Evolutionary conservation across 2,329 filamentous ascomycete species (phyloP).

Genomic region (Ophiostoma triangulosporum): DNA sequence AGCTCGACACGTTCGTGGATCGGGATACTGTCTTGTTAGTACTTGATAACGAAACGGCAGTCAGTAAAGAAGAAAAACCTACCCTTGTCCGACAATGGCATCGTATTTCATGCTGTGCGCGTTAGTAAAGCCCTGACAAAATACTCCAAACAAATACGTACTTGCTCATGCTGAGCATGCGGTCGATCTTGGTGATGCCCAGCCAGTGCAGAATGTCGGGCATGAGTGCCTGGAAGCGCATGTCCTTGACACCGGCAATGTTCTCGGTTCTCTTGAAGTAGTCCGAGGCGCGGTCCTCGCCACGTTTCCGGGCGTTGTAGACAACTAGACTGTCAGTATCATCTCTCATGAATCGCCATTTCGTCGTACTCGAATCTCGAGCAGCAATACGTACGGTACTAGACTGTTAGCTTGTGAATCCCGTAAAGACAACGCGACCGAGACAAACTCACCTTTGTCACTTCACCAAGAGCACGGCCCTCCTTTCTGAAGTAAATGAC

Average conservation of each 20-base stretch:
- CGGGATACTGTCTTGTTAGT: slow-evolving; percentile 43
- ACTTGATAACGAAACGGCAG: neutral
- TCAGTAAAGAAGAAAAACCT: slow-evolving; percentile 17
- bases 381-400: slow-evolving; percentile 16
- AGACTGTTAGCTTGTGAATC: slow-evolving; percentile 1
- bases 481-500: slow-evolving; percentile 99
- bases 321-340: slow-evolving; percentile 30
- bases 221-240: slow-evolving; percentile 98
- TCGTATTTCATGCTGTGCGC: slow-evolving; percentile 74
- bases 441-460: slow-evolving; percentile 62
- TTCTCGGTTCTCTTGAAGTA: slow-evolving; percentile 98
- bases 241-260: slow-evolving; percentile 89
- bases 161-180: slow-evolving; percentile 98
- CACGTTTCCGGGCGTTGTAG: slow-evolving; percentile 71
- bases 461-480: slow-evolving; percentile 84
- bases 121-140: neutral
- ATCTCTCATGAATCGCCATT: neutral
- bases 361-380: no score
- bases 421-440: neutral
- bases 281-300: slow-evolving; percentile 68
- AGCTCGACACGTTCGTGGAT: slow-evolving; percentile 86
- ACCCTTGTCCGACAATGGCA: slow-evolving; percentile 73
- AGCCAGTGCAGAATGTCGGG: slow-evolving; percentile 96
- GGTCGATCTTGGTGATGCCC: slow-evolving; percentile 94
- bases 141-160: slow-evolving; percentile 28